These are phyloP conservation scores for Populus hybrid DNA, from an alignment of 441 rosid genomes.

Conservation along the genomic window DNA sequence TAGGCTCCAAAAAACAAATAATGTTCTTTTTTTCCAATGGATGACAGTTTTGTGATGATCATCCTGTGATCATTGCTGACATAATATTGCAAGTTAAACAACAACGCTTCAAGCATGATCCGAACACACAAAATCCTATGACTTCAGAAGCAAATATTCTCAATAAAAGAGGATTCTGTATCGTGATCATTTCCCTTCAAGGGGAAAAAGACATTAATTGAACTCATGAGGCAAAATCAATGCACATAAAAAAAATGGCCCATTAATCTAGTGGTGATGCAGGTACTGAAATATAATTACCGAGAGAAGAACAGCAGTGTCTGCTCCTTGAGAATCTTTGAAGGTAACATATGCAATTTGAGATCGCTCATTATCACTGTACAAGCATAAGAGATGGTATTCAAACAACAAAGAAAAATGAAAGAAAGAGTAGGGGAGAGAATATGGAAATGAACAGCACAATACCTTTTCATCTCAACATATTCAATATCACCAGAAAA, in stretches of 20 bases:
- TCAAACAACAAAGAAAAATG: neutral
- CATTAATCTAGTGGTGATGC: neutral
- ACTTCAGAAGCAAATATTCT: neutral
- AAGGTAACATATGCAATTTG: slow-evolving; percentile 79
- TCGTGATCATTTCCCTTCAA: neutral
- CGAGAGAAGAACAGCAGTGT: slow-evolving; percentile 85
- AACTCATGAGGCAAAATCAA: neutral
- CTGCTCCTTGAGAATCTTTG: slow-evolving; percentile 88
- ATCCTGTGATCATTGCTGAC: neutral
- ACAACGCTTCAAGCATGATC: neutral
- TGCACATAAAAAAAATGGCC: slow-evolving; percentile 3
- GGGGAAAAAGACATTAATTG: neutral
- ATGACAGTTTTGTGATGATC: neutral
- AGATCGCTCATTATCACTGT: slow-evolving; percentile 56
- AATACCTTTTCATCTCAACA: slow-evolving; percentile 69
- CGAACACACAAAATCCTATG: neutral
- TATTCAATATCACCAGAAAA: slow-evolving; percentile 83
- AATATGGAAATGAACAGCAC: neutral
- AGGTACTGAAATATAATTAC: slow-evolving; percentile 28
- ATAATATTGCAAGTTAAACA: too few relatives aligned
- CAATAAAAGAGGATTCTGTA: neutral
- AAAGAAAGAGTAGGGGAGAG: neutral
- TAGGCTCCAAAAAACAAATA: neutral
- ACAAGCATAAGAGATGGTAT: slow-evolving; percentile 5
- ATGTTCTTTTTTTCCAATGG: too few relatives aligned